Conservation (phyloP, 169 alveolate genomes). For the Plasmodium gonderi region DNA sequence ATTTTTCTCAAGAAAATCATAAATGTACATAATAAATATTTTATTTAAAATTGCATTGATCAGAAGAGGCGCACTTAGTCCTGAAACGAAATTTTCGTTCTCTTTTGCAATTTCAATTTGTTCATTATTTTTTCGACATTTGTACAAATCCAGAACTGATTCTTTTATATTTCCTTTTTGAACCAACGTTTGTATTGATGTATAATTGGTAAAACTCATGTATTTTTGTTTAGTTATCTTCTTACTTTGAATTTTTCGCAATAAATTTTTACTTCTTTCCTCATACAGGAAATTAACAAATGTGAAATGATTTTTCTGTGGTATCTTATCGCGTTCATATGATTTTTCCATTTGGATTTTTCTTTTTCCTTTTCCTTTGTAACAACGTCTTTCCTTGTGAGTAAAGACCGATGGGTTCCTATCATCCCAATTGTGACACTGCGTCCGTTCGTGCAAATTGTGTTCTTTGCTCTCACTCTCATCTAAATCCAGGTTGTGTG, state of each 20-base stretch:
- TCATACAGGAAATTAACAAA: constrained; percentile 34
- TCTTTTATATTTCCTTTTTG: constrained; percentile 40
- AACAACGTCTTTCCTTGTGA: background rate
- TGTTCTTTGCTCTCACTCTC: too few species aligned
- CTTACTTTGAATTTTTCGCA: background rate
- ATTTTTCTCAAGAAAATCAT: constrained; percentile 41
- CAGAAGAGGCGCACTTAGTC: constrained; percentile 15
- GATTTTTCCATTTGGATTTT: background rate
- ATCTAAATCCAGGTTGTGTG: too few species aligned
- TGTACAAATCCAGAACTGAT: background rate
- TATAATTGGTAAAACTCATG: constrained; percentile 8
- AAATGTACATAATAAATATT: constrained; percentile 36
- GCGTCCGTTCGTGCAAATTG: too few species aligned
- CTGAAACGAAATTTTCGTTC: background rate
- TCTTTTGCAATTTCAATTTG: background rate
- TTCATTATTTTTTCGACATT: constrained; percentile 13
- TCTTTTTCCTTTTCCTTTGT: background rate
- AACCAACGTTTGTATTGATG: constrained; percentile 13
- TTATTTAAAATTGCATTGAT: constrained; percentile 20
- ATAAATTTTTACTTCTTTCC: constrained; percentile 24
- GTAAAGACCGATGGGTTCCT: too few species aligned
- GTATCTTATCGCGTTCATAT: background rate
- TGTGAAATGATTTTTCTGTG: constrained; percentile 14
- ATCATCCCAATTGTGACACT: too few species aligned
- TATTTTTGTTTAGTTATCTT: constrained; percentile 5